Evolutionary conservation across 495 filamentous ascomycete genomes (phyloP), one percentile per base, ranked within the genome.

Genomic region (Penicillium turbatum): DNA sequence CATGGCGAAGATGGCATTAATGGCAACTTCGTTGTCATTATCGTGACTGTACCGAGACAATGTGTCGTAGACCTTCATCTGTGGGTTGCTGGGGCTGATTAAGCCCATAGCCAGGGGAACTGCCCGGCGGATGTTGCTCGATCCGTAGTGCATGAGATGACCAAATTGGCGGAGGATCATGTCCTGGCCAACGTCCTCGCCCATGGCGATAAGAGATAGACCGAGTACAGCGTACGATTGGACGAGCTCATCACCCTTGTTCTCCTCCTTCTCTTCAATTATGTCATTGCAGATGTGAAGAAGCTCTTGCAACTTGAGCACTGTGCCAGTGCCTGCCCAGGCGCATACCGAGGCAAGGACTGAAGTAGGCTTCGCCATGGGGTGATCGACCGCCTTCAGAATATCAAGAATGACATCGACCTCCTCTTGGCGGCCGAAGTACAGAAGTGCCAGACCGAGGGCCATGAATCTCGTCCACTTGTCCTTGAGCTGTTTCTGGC

Each of bases 41-140:
- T 99, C 93, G 79, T 99, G 93, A 57, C 86, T 92, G 75, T 99
- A 99, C 56, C 93, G 80, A n/a, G 95, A 97, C 17, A 99, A 73
- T 0, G 93, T 97, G 66, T 99, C 93, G 73, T 99, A 99, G 31
- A 99, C 87, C 77, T 97, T 99, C 92, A 99, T 99, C 68, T 97
- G 95, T 7, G 93, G 93, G 74, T 97, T 99, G 75, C 90, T 95
- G 24, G 93, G 91, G 72, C 88, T 93, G 63, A 99, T 83, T 46
- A 99, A 79, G 61, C 89, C 93, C 91, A 99, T 95, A 16, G 93
- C 93, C n/a, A 99, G 78, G 17, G 93, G 93, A 17, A 99, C 95
- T 26, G 90, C 92, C 61, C 89, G 90, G 26, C 93, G 88, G 61
- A 99, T 99, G 67, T 97, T 96, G 65, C 90, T 79, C 60, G 96